phyloP scores from a whole-genome alignment of 176 grass and related monocot species.

The maize (Zea mays) region Zm-B73-REFERENCE-NAM-5.0 NC_050098.1:15291001-15291500 shows the following conservation, averaged over 20 bases:
- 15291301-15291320: too few species aligned
- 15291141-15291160: neutral
- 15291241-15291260: neutral
- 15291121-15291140: neutral
- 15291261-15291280: too few species aligned
- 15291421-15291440: too few species aligned
- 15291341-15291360: too few species aligned
- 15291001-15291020: neutral
- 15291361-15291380: too few species aligned
- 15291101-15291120: constrained; percentile 16
- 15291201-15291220: neutral
- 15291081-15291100: neutral
- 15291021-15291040: constrained; percentile 6
- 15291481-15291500: too few species aligned
- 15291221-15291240: constrained; percentile 25
- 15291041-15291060: constrained; percentile 24
- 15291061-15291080: constrained; percentile 14
- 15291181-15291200: constrained; percentile 3
- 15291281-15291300: too few species aligned
- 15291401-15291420: too few species aligned
- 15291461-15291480: too few species aligned
- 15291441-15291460: too few species aligned
- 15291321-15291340: too few species aligned
- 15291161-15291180: neutral
- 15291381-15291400: too few species aligned